Percentiles rank a stretch among this genome's conserved stretches.
Evolutionary conservation across 2,329 filamentous ascomycete species (phyloP).

Genomic region (Penicillium sp.): DNA sequence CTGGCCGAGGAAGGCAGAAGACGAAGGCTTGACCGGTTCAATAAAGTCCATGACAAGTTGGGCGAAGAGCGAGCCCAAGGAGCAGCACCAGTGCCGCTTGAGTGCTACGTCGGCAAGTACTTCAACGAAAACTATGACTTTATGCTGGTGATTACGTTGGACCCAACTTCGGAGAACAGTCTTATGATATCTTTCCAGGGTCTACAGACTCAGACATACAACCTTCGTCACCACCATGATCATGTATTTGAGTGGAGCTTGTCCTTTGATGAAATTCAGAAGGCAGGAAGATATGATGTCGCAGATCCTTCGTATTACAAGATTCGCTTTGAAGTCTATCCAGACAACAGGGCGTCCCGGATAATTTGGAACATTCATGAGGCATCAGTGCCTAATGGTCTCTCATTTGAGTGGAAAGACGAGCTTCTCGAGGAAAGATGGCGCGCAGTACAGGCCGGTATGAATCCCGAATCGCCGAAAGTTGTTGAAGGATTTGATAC

Average conservation of each 20-base stretch:
- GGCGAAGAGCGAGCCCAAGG: background rate
- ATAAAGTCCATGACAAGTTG: background rate
- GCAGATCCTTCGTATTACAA: conserved; percentile 4
- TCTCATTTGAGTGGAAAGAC: background rate
- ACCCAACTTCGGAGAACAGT: background rate
- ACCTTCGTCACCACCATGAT: conserved; percentile 4
- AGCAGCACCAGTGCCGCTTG: background rate
- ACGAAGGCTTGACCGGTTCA: background rate
- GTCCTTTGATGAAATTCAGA: background rate
- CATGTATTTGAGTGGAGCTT: conserved; percentile 9
- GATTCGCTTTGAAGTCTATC: background rate
- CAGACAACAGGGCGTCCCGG: background rate
- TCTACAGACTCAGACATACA: background rate
- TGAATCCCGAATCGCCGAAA: background rate
- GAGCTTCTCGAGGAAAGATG: background rate
- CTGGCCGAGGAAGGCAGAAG: background rate
- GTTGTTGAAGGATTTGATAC: background rate
- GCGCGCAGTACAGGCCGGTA: background rate
- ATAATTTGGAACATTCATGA: background rate
- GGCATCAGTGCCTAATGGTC: background rate
- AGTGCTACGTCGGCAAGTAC: conserved; percentile 5
- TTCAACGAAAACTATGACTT: background rate
- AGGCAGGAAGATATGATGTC: conserved; percentile 1
- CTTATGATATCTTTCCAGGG: conserved; percentile 3
- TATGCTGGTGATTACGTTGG: conserved; percentile 1